A percentile compares a stretch with the other conserved stretches of the same genome.
phyloP scores from a whole-genome alignment of 2,329 filamentous ascomycete species.

The Aspergillus hortae region DNA sequence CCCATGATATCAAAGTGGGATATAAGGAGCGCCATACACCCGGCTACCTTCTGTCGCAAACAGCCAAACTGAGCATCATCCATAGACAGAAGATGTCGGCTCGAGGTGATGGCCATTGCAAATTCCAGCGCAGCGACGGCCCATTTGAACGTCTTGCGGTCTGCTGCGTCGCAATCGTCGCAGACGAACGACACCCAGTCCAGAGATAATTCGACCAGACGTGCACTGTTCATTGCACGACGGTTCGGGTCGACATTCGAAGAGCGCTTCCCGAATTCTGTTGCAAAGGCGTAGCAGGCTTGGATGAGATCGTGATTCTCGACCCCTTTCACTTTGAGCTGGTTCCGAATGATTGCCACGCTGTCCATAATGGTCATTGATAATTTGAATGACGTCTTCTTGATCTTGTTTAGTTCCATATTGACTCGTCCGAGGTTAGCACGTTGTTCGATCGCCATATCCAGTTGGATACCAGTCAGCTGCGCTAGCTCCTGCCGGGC shows the following conservation, averaged over 20 bases:
- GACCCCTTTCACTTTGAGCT: constrained; percentile 65
- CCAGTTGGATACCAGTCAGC: constrained; percentile 76
- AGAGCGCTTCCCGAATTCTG: constrained; percentile 93
- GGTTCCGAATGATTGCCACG: constrained; percentile 84
- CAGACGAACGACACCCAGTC: constrained; percentile 99
- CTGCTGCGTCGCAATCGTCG: constrained; percentile 90
- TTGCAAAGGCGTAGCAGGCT: constrained; percentile 97
- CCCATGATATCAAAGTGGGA: constrained; percentile 99
- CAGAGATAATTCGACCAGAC: constrained; percentile 84
- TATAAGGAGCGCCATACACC: constrained; percentile 95
- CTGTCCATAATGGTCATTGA: constrained; percentile 99
- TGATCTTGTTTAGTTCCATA: constrained; percentile 84
- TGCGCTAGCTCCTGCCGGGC: constrained; percentile 77
- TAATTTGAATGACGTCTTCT: constrained; percentile 91
- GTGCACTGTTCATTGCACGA: constrained; percentile 94
- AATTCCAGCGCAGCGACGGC: constrained; percentile 93
- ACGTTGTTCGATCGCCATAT: constrained; percentile 84
- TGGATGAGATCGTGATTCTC: constrained; percentile 95
- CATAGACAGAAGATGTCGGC: constrained; percentile 86
- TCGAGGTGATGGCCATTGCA: constrained; percentile 94
- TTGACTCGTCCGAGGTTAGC: constrained; percentile 94
- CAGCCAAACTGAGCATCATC: constrained; percentile 82
- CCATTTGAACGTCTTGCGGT: constrained; percentile 96
- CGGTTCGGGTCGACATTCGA: constrained; percentile 92
- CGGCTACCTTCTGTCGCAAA: constrained; percentile 82